These are phyloP conservation scores for Camelina hispida DNA, from an alignment of 345 rosid species.

Conservation along the genomic window DNA sequence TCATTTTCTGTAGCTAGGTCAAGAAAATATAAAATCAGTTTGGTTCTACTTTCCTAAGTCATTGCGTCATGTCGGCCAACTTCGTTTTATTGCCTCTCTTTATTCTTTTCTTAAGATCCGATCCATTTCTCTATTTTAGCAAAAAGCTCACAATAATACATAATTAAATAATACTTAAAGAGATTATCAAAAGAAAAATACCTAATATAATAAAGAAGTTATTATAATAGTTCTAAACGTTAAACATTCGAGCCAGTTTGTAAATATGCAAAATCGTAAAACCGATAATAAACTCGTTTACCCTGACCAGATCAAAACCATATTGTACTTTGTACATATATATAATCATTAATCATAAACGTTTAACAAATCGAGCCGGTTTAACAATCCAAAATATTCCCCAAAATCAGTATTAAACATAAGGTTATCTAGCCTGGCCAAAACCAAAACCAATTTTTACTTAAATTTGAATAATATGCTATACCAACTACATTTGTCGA, in stretches of 20 bases:
- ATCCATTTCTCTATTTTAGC: neutral
- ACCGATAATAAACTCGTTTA: too few relatives aligned
- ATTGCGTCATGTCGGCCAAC: constrained; percentile 24
- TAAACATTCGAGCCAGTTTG: neutral
- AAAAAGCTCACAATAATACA: neutral
- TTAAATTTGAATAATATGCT: neutral
- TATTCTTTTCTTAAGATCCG: neutral
- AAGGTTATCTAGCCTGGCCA: neutral
- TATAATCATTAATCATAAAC: neutral
- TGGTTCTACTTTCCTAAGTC: neutral
- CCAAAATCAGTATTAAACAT: neutral
- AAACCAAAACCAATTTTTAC: neutral
- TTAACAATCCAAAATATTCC: neutral
- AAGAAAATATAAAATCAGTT: neutral
- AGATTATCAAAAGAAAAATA: too few relatives aligned
- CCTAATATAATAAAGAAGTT: too few relatives aligned
- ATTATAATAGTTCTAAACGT: neutral
- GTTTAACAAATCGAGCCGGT: neutral
- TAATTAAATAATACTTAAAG: neutral
- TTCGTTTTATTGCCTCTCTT: neutral
- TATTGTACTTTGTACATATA: neutral
- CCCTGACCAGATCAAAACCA: neutral
- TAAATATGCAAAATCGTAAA: neutral
- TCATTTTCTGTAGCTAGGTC: constrained; percentile 20
- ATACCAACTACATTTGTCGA: neutral